Conservation (phyloP, 768 basidiomycete species). For the Candolleomyces aberdarensis region DNA sequence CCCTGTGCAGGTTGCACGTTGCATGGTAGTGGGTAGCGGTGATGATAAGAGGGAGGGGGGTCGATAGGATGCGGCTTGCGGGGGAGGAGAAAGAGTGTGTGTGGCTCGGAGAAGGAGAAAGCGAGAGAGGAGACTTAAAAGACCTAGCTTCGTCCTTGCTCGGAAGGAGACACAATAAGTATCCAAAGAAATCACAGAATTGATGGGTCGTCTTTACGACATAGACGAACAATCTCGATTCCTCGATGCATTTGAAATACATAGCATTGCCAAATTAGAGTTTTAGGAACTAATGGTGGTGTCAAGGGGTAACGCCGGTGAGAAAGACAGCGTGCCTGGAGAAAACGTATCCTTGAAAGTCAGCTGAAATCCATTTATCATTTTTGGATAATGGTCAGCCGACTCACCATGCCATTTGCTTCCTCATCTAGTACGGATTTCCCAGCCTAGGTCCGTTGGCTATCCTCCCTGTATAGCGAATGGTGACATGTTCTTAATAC, state of each 20-base stretch:
- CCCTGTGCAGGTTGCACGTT: conserved; percentile 49
- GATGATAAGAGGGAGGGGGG: conserved; percentile 6
- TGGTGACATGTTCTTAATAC: too few relatives aligned
- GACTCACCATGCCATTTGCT: too few relatives aligned
- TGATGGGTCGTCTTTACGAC: conserved; percentile 40
- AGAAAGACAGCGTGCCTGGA: conserved; percentile 29
- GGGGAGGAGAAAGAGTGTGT: conserved; percentile 7
- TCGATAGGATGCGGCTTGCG: too few relatives aligned
- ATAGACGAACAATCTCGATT: conserved; percentile 29
- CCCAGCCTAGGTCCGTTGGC: too few relatives aligned
- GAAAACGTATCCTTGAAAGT: conserved; percentile 5
- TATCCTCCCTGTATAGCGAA: background rate
- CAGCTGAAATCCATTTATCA: background rate
- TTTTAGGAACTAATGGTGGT: conserved; percentile 44
- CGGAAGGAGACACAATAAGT: conserved; percentile 31
- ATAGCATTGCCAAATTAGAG: conserved; percentile 38
- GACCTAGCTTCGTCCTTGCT: conserved; percentile 25
- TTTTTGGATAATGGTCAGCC: too few relatives aligned
- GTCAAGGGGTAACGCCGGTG: conserved; percentile 32
- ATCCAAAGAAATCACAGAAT: conserved; percentile 17
- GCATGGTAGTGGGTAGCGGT: conserved; percentile 29
- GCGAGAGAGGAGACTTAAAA: conserved; percentile 24
- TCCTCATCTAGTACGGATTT: too few relatives aligned
- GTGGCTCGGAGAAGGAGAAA: conserved; percentile 12
- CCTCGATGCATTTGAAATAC: conserved; percentile 19